Conservation (phyloP, 2,329 filamentous ascomycete genomes). For the Hymenoscyphus fraxineus region DNA sequence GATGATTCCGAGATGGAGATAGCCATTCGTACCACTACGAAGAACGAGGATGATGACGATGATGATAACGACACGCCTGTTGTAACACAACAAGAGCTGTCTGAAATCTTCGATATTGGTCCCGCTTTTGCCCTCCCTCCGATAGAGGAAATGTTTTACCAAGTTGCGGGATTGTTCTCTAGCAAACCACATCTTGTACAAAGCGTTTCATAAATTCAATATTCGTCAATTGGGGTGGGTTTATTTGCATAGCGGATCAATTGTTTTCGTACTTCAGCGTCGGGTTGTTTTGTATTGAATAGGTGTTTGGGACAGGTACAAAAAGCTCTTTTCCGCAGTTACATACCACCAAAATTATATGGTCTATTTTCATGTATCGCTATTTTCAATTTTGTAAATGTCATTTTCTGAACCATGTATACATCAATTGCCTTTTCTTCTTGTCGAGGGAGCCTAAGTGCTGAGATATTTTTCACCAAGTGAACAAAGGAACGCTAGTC, state of each 20-base stretch:
- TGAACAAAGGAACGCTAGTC: too few species aligned
- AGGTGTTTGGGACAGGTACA: neutral
- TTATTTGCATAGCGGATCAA: constrained; percentile 19
- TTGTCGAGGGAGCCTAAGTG: too few species aligned
- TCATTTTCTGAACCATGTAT: too few species aligned
- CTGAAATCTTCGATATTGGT: constrained; percentile 66
- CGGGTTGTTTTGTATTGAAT: neutral
- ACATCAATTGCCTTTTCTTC: too few species aligned
- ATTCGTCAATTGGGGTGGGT: constrained; percentile 1
- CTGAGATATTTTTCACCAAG: too few species aligned
- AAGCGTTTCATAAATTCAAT: constrained; percentile 12
- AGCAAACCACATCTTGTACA: constrained; percentile 45
- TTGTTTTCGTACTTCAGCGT: constrained; percentile 18
- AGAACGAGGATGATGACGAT: constrained; percentile 44
- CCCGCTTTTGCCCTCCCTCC: constrained; percentile 67
- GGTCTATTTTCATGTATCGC: neutral
- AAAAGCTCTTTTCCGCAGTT: neutral
- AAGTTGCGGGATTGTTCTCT: constrained; percentile 63
- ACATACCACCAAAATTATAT: neutral
- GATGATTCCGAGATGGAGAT: constrained; percentile 31
- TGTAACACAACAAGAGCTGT: constrained; percentile 63
- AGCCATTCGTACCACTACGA: constrained; percentile 33
- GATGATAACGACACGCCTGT: constrained; percentile 55
- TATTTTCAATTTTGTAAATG: too few species aligned
- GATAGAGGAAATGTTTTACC: constrained; percentile 72